Evolutionary conservation across 1,139 yeast species (phyloP), one percentile per base, ranked within the genome.

Genomic region (Torulaspora globosa): DNA sequence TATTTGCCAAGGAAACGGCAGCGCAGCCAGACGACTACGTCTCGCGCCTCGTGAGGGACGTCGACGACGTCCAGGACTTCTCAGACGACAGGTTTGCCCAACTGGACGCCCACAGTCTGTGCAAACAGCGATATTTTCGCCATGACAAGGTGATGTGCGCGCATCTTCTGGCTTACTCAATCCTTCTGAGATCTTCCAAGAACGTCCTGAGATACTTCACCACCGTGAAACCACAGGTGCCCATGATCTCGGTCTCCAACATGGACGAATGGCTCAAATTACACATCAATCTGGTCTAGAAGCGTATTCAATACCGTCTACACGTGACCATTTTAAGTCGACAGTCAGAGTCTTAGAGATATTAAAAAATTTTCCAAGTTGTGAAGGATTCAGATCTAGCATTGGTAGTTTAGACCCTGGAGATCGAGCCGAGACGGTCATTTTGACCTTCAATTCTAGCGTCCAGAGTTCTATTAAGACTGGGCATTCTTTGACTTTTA

Each of bases 241-340:
- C 59, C 2, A 28, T 62, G 12, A 49, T 65, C 3, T 43, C 54
- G 9, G 49, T 63, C 12, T 48, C 48, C 9, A 60, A 52, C 44
- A 55, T 59, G 18, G 67, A 65, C 43, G 69, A 65, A 36, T 65
- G 69, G 68, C 49, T 65, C 14, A 58, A 54, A 31, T 43, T 65
- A 24, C 69, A 65, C 44, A 59, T 63, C 15, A 65, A 65, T 38
- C 57, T 65, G 27, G 57, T 63, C 18, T 31, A 18, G 11, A n/a
- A 9, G 29, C 29, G 6, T 5, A 15, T 14, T 16, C 6, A 29
- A 12, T 29, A 12, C 3, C 3, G 16, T 12, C 16, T n/a, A 12
- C 32, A 29, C 32, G 32, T 29, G 32, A 29, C 34, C 19, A 7
- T 3, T 31, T 3, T 30, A 7, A 11, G 15, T 12, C 19, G 12